Conservation (phyloP, 192 early-diverging fungal genomes). For the Rhizoclosmatium sp. region DNA sequence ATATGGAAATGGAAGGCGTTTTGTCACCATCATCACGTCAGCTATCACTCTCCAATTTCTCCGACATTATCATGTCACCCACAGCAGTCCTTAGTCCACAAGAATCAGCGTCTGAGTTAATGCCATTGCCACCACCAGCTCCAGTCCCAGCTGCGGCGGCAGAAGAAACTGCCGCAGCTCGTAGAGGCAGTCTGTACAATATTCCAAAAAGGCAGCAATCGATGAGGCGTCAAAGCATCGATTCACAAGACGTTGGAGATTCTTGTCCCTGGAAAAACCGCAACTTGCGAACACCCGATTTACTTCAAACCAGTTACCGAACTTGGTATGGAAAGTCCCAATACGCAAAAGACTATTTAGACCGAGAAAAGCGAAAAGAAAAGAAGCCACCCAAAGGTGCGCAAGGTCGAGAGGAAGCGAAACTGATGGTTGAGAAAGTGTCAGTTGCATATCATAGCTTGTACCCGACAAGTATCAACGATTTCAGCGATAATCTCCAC, state of each 20-base stretch:
- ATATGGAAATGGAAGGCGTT: too few species aligned
- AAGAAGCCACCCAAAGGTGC: not conserved
- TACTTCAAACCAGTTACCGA: slow-evolving; percentile 29
- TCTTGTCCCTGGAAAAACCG: slow-evolving; percentile 8
- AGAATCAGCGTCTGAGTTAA: too few species aligned
- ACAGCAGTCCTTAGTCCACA: too few species aligned
- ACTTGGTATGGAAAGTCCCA: slow-evolving; percentile 49
- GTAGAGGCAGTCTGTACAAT: not conserved
- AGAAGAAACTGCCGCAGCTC: not conserved
- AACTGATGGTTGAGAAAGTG: not conserved
- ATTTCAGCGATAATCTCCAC: not conserved
- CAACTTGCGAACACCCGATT: slow-evolving; percentile 13
- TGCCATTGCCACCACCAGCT: not conserved
- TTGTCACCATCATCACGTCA: too few species aligned
- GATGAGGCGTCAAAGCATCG: too few species aligned
- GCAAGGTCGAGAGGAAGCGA: not conserved
- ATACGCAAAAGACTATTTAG: slow-evolving; percentile 26
- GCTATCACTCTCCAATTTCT: too few species aligned
- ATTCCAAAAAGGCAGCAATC: not conserved
- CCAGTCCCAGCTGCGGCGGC: not conserved
- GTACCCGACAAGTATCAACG: not conserved
- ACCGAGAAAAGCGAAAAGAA: slow-evolving; percentile 9
- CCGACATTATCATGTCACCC: too few species aligned
- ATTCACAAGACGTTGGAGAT: not conserved
- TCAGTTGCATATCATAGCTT: slow-evolving; percentile 15